Conservation (phyloP, 176 grass and related monocot genomes). For the Eragrostis nindensis region DNA sequence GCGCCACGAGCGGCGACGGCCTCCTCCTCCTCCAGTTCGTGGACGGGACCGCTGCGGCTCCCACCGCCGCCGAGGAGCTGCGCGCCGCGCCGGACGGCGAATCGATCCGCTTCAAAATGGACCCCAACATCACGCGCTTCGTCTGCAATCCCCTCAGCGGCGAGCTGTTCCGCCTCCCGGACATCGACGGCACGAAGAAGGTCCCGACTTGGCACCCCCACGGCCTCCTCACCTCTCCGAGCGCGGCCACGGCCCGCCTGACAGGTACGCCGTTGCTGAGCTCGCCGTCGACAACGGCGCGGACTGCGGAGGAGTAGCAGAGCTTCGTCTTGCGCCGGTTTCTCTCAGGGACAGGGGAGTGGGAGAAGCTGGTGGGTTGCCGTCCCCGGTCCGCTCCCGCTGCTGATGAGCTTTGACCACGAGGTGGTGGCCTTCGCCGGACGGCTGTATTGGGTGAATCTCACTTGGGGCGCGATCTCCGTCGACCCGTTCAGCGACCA, state of each 20-base stretch:
- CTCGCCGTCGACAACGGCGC: background rate
- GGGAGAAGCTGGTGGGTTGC: constrained; percentile 10
- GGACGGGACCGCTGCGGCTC: background rate
- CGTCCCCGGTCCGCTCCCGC: background rate
- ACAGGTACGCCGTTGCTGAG: constrained; percentile 34
- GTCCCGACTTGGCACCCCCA: background rate
- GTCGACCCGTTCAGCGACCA: constrained; percentile 43
- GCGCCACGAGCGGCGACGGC: constrained; percentile 36
- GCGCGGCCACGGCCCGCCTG: background rate
- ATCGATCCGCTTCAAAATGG: background rate
- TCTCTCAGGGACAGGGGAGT: constrained; percentile 29
- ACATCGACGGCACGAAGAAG: constrained; percentile 7
- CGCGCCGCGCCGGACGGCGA: background rate
- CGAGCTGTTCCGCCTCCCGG: constrained; percentile 30
- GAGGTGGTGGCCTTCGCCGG: constrained; percentile 30
- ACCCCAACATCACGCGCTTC: constrained; percentile 16
- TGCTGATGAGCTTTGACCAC: background rate
- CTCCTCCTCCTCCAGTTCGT: constrained; percentile 35
- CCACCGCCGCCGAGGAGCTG: background rate
- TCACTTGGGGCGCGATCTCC: constrained; percentile 34
- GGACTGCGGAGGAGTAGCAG: too few relatives aligned
- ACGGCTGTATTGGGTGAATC: constrained; percentile 35
- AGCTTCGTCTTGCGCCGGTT: constrained; percentile 29
- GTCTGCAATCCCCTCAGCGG: constrained; percentile 29
- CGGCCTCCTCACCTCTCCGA: constrained; percentile 36